Percentiles rank a stretch among this genome's conserved stretches.
Evolutionary conservation across 2,329 filamentous ascomycete genomes (phyloP).

Genomic region (Aotearoamyces nothofagi): DNA sequence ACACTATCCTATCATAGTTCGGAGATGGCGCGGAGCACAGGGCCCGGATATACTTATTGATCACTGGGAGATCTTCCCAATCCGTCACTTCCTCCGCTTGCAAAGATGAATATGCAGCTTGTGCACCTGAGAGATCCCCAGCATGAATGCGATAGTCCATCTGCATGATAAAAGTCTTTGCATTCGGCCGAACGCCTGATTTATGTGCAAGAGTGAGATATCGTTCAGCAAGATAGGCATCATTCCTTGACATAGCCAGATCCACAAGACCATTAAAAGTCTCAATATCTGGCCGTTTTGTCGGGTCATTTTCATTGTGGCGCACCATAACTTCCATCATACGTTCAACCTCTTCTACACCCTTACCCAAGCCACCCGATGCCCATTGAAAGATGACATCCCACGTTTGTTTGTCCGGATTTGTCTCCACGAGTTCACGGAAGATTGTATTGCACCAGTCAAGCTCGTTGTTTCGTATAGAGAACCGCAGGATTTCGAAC

Average conservation of each 20-base stretch:
- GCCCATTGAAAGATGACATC: constrained; percentile 66
- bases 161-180: constrained; percentile 56
- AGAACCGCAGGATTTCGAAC: constrained; percentile 41
- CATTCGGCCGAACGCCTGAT: constrained; percentile 50
- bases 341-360: constrained; percentile 54
- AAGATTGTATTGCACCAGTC: constrained; percentile 50
- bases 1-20: constrained; percentile 56
- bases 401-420: constrained; percentile 41
- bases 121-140: constrained; percentile 56
- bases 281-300: constrained; percentile 42
- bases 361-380: constrained; percentile 50
- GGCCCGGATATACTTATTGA: constrained; percentile 59
- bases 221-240: constrained; percentile 58
- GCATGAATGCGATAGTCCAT: constrained; percentile 63
- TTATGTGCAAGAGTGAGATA: constrained; percentile 53
- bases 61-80: constrained; percentile 42
- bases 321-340: constrained; percentile 56
- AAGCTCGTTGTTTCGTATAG: constrained; percentile 39
- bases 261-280: constrained; percentile 68
- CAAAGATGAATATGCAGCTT: constrained; percentile 47
- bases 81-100: constrained; percentile 36
- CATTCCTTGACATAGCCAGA: constrained; percentile 53
- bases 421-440: constrained; percentile 23
- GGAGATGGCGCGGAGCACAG: constrained; percentile 45
- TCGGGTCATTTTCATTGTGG: constrained; percentile 28